Percentiles rank a stretch among this genome's conserved stretches.
Evolutionary conservation across 352 stramenopile genomes (phyloP).

Genomic region (Blastocystis sp.): DNA sequence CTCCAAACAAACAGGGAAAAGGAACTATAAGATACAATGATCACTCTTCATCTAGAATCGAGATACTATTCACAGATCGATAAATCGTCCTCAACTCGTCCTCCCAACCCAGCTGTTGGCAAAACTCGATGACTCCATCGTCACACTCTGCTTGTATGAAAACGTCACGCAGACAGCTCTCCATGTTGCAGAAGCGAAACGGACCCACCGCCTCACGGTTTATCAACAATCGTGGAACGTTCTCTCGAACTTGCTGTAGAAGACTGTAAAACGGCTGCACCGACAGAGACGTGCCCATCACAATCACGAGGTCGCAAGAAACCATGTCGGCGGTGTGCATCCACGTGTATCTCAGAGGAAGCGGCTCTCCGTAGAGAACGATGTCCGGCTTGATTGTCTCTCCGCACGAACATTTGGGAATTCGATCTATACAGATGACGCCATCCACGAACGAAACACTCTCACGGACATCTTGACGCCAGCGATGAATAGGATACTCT

Average conservation of each 20-base stretch:
- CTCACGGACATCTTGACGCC: background rate
- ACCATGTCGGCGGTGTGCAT: conserved; percentile 68
- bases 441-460: background rate
- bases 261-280: conserved; percentile 83
- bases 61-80: background rate
- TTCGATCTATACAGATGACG: background rate
- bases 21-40: background rate
- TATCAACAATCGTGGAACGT: conserved; percentile 75
- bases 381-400: conserved; percentile 89
- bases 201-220: conserved; percentile 70
- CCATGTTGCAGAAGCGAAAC: conserved; percentile 61
- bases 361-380: conserved; percentile 87
- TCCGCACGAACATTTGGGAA: conserved; percentile 65
- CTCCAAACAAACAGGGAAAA: too few species aligned
- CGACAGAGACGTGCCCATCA: conserved; percentile 91
- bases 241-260: conserved; percentile 67
- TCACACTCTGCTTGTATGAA: conserved; percentile 72
- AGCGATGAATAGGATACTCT: background rate
- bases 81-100: background rate
- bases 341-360: conserved; percentile 74
- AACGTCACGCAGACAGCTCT: conserved; percentile 65
- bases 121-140: conserved; percentile 68
- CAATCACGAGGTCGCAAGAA: conserved; percentile 82
- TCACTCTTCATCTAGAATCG: background rate
- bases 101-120: conserved; percentile 64